Evolutionary conservation across 1,284 basidiomycete species (phyloP).

Genomic region (Papiliotrema laurentii): DNA sequence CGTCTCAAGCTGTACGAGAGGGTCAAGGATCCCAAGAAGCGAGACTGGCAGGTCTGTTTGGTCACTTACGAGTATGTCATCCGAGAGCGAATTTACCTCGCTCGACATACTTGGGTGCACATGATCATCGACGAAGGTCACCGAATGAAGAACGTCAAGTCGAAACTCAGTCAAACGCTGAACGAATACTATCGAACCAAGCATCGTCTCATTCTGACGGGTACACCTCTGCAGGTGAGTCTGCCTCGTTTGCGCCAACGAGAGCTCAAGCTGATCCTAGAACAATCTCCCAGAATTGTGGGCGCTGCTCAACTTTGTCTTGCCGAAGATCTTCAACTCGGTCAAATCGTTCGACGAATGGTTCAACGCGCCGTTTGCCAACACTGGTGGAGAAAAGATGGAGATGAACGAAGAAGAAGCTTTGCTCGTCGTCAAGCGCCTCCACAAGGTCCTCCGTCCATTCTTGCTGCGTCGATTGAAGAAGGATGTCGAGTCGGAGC

Average conservation of each 20-base stretch:
- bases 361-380: constrained; percentile 99
- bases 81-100: constrained; percentile 86
- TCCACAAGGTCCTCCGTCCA: constrained; percentile 97
- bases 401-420: constrained; percentile 99
- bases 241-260: neutral
- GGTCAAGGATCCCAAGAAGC: constrained; percentile 39
- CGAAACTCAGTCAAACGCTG: constrained; percentile 87
- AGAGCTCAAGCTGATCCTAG: constrained; percentile 33
- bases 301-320: constrained; percentile 95
- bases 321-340: constrained; percentile 98
- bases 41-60: constrained; percentile 87
- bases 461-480: constrained; percentile 95
- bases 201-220: constrained; percentile 93
- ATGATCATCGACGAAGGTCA: constrained; percentile 99
- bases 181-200: constrained; percentile 90
- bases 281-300: constrained; percentile 98
- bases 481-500: constrained; percentile 96
- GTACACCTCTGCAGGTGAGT: constrained; percentile 80
- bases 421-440: constrained; percentile 90
- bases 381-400: constrained; percentile 96
- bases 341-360: constrained; percentile 99
- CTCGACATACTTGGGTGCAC: constrained; percentile 94
- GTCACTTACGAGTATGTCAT: constrained; percentile 99
- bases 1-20: constrained; percentile 43
- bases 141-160: constrained; percentile 99